Base-by-base conservation (phyloP, 1,284 basidiomycete species). In the Bjerkandera adusta region DNA sequence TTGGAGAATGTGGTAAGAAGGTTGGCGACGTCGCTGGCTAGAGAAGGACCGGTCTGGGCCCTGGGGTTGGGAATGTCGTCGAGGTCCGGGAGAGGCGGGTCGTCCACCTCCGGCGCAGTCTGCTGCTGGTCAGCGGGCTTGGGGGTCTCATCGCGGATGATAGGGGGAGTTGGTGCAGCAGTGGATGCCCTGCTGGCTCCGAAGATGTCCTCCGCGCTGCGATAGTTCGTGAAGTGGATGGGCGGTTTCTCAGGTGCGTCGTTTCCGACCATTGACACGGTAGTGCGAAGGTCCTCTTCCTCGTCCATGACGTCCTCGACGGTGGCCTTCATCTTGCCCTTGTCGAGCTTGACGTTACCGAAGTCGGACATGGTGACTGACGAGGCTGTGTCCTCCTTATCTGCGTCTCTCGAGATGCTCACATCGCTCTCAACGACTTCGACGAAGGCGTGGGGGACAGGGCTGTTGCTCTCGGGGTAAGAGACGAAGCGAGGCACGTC, bases 21-120 rank as follows among this genome's bases (percentile, higher is more conserved):
- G 1, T 71, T 61, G 1, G 84, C 81, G 34, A 89, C 61, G 52
- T 89, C 87, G 48, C 75, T 68, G 2, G 77, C 72, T 43, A 89
- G 71, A 10, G 79, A 79, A 13, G 75, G 61, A 45, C 70, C 61
- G 8, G 75, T 61, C 43, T 70, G 59, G 8, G 60, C 46, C 11
- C 57, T 49, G 13, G 62, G 54, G 5, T 59, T 24, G 20, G 62
- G 53, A 38, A 63, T 52, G 40, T 62, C 49, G 42, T 73, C 73
- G 39, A 81, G 52, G 24, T 73, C 66, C 26, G 82, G 79, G 41
- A 83, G 70, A 40, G 82, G 78, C 6, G 82, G 81, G 55, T 83
- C 82, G 26, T 67, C 62, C 10, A 60, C 62, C 4, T 50, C 54
- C 45, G 50, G 52, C 40, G 63, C 55, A 37, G 52, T 45, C 15